Evolutionary conservation across 306 rosid genomes (phyloP).

Genomic region (Medicago lupulina): DNA sequence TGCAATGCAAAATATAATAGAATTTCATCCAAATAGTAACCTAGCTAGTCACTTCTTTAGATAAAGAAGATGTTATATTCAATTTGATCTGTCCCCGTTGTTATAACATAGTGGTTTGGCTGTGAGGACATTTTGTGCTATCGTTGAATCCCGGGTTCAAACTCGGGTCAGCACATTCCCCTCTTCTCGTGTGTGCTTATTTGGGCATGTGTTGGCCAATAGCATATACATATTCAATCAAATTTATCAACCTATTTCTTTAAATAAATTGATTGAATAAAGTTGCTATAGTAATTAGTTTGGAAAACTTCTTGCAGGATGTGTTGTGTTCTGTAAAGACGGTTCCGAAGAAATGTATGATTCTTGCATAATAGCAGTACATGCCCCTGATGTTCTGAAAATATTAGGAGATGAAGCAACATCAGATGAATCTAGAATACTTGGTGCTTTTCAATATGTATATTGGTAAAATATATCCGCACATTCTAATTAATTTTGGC

Average conservation of each 20-base stretch:
- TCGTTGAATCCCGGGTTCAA: too few relatives aligned
- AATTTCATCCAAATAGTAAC: too few relatives aligned
- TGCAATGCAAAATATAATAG: too few relatives aligned
- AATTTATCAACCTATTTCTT: background rate
- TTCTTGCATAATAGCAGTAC: constrained; percentile 71
- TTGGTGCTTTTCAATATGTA: constrained; percentile 87
- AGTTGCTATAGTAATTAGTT: background rate
- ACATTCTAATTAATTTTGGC: background rate
- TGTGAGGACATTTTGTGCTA: too few relatives aligned
- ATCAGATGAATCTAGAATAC: constrained; percentile 67
- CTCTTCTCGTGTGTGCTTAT: too few relatives aligned
- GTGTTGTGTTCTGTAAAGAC: constrained; percentile 56
- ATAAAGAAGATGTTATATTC: too few relatives aligned
- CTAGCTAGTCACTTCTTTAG: too few relatives aligned
- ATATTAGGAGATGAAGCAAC: constrained; percentile 81
- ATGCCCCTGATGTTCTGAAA: constrained; percentile 81
- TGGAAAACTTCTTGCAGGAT: constrained; percentile 55
- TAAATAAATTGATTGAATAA: background rate
- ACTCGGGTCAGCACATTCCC: too few relatives aligned
- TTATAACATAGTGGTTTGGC: too few relatives aligned
- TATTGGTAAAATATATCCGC: constrained; percentile 17
- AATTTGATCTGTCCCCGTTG: too few relatives aligned
- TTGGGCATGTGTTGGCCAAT: too few relatives aligned
- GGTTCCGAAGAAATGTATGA: constrained; percentile 64
- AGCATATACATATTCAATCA: too few relatives aligned